phyloP scores from a whole-genome alignment of 2,329 filamentous ascomycete genomes.

The Stachybotrys chlorohalonatus region DNA sequence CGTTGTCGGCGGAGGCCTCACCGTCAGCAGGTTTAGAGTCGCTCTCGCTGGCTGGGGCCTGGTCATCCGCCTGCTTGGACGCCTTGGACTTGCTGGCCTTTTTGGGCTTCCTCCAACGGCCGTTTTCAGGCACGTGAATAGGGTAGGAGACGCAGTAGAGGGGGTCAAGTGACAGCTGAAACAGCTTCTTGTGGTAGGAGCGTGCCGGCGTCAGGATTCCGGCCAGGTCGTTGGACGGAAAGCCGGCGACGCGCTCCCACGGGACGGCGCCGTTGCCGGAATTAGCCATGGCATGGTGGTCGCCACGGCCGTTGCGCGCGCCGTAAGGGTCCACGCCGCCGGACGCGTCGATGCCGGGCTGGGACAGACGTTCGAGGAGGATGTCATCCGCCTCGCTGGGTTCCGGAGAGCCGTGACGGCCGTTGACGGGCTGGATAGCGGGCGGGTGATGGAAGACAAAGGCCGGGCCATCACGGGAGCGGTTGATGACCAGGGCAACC shows the following conservation, averaged over 20 bases:
- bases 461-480: constrained; percentile 68
- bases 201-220: constrained; percentile 69
- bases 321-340: constrained; percentile 32
- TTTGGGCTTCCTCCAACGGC: constrained; percentile 62
- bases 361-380: constrained; percentile 36
- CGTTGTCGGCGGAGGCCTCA: constrained; percentile 13
- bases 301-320: constrained; percentile 38
- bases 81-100: constrained; percentile 35
- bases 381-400: constrained; percentile 40
- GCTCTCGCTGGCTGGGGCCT: constrained; percentile 18
- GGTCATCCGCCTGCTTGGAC: constrained; percentile 23
- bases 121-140: constrained; percentile 71
- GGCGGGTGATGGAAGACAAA: constrained; percentile 87
- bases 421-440: constrained; percentile 30
- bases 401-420: constrained; percentile 23
- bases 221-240: constrained; percentile 68
- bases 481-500: constrained; percentile 64
- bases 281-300: constrained; percentile 42
- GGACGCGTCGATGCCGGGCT: constrained; percentile 20
- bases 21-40: constrained; percentile 15
- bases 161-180: constrained; percentile 74
- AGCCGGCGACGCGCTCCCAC: constrained; percentile 67
- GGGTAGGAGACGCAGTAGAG: constrained; percentile 76
- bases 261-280: constrained; percentile 50
- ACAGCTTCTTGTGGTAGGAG: constrained; percentile 71